Evolutionary conservation across 495 filamentous ascomycete species (phyloP).

Genomic region (Penicillium manginii): DNA sequence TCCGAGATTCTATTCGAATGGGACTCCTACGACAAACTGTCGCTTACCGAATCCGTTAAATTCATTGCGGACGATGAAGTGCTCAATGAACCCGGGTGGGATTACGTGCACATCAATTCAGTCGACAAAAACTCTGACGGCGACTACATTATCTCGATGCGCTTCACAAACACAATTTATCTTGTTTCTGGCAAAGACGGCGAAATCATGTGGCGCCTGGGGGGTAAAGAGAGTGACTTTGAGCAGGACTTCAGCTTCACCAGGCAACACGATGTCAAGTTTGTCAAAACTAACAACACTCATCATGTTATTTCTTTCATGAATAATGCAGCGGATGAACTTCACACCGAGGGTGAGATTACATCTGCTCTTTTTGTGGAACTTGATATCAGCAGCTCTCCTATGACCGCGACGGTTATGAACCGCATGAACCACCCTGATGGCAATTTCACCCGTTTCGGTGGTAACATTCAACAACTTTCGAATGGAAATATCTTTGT

Average conservation of each 20-base stretch:
- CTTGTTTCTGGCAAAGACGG: conserved; percentile 58
- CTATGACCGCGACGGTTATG: conserved; percentile 46
- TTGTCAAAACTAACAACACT: conserved; percentile 45
- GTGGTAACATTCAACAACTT: conserved; percentile 59
- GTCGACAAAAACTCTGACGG: conserved; percentile 57
- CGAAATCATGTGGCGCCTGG: conserved; percentile 59
- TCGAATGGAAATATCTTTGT: conserved; percentile 54
- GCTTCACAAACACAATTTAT: conserved; percentile 58
- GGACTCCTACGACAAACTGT: conserved; percentile 42
- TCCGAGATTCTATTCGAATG: conserved; percentile 47
- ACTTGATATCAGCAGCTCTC: conserved; percentile 44
- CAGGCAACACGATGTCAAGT: conserved; percentile 62
- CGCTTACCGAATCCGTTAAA: conserved; percentile 27
- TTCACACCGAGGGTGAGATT: conserved; percentile 36
- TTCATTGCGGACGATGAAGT: conserved; percentile 3
- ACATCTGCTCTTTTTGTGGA: conserved; percentile 56
- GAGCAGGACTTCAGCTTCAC: conserved; percentile 56
- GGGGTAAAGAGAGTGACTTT: conserved; percentile 48
- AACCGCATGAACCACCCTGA: conserved; percentile 44
- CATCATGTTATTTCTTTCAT: conserved; percentile 52
- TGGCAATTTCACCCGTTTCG: conserved; percentile 48
- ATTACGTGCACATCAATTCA: conserved; percentile 64
- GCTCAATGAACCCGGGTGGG: conserved; percentile 36
- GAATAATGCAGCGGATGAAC: conserved; percentile 54
- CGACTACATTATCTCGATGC: conserved; percentile 60